Base-by-base conservation (phyloP, 208 protist species). In the Leptomonas seymouri region DNA sequence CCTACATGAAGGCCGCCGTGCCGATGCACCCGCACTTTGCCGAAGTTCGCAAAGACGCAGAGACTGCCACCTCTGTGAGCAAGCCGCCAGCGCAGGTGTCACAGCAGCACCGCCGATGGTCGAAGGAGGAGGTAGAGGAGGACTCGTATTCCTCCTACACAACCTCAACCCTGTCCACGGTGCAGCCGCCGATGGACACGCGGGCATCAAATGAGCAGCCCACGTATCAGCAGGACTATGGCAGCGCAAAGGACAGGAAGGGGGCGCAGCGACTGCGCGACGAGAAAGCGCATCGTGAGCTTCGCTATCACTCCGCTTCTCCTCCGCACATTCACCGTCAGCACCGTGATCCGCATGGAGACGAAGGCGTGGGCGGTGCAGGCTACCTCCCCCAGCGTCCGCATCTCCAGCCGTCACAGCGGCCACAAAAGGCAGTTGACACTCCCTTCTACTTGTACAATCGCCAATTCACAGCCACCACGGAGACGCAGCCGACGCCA, bases 11-110 rank as follows among this genome's bases (percentile, higher is more conserved):
- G 27, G 60, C 18, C 1, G 46, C 55, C 2, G 60, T 28, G 4
- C 60, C 46, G 11, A 65, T 55, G 60, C 60, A 65, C 60, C 60
- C 60, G 6, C 46, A 45, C 28, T 65, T 65, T 44, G 46, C 44
- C 7, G 46, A 65, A 30, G 60, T 45, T 3, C 60, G 46, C 46
- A 55, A 71, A 27, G 31, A 23, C 2, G 39, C 2, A 7, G 7
- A 54, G 11, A 65, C 55, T 8, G 46, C 58, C 7, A 34, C 49
- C 34, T 39, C 34, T 3, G 9, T 3, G 34, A 39, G 34, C 34
- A 18, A 8, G 16, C 23, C 23, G 68, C 57, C 20, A n/a, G 54
- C 21, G 66, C 42, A n/a, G n/a, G n/a, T n/a, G n/a, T n/a, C n/a
- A n/a, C n/a, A n/a, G n/a, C n/a, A n/a, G n/a, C n/a, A n/a, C n/a